Evolutionary conservation across 139 green algal genomes (phyloP).

Genomic region (Zygnema circumcarinatum): DNA sequence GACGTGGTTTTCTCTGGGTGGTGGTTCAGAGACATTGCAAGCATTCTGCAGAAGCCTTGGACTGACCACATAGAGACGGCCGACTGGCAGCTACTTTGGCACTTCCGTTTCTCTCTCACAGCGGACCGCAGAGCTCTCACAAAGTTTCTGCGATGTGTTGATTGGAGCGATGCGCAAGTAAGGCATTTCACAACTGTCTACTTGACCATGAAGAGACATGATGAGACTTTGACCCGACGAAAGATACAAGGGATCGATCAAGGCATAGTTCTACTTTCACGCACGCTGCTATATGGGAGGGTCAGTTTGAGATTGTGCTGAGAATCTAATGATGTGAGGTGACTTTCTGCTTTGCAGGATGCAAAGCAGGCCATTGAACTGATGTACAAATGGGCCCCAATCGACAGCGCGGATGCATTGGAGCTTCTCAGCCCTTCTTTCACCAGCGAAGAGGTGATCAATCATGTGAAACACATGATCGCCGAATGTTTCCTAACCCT

Average conservation of each 20-base stretch:
- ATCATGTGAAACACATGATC: too few species aligned
- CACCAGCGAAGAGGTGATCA: constrained; percentile 56
- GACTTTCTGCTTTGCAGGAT: constrained; percentile 28
- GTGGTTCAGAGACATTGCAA: constrained; percentile 41
- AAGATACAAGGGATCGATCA: too few species aligned
- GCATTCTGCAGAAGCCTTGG: constrained; percentile 30
- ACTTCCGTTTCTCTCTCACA: constrained; percentile 82
- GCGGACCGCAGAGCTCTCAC: constrained; percentile 81
- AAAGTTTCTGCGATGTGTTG: constrained; percentile 84
- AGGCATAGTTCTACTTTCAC: too few species aligned
- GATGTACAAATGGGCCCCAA: constrained; percentile 84
- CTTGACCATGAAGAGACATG: too few species aligned
- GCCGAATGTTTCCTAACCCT: too few species aligned
- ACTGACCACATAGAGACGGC: background rate
- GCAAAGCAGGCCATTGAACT: constrained; percentile 78
- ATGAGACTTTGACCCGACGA: too few species aligned
- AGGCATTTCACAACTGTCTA: too few species aligned
- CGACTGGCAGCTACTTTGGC: constrained; percentile 79
- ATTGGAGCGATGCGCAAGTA: constrained; percentile 86
- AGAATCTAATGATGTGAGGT: too few species aligned
- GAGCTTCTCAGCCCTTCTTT: constrained; percentile 93
- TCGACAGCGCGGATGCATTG: constrained; percentile 87
- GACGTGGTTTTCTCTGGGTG: too few species aligned
- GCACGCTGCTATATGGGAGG: too few species aligned
- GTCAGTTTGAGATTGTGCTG: too few species aligned